A percentile compares a stretch with the other conserved stretches of the same genome.
phyloP scores from a whole-genome alignment of 306 rosid species.

The Sophora flavescens region DNA sequence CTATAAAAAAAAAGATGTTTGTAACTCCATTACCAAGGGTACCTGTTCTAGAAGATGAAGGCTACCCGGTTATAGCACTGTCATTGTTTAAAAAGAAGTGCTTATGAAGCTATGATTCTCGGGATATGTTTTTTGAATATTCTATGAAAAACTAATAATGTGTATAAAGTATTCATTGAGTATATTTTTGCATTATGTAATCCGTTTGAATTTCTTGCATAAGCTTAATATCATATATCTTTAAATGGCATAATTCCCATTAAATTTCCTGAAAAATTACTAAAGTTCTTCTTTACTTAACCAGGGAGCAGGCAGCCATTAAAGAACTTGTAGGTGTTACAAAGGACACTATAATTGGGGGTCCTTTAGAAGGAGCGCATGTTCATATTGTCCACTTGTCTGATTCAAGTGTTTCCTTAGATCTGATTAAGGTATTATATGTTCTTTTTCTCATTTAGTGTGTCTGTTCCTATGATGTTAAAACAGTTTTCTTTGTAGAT shows the following conservation, averaged over 20 bases:
- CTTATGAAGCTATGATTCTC: conserved; percentile 14
- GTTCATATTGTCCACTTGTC: conserved; percentile 96
- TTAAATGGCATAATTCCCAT: conserved; percentile 24
- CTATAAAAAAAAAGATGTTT: too few relatives aligned
- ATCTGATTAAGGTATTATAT: conserved; percentile 76
- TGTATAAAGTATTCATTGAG: conserved; percentile 5
- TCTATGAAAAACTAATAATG: conserved; percentile 15
- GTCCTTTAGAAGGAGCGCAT: conserved; percentile 90
- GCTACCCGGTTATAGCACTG: not conserved
- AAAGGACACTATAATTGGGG: conserved; percentile 75
- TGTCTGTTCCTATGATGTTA: not conserved
- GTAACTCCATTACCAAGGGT: too few relatives aligned
- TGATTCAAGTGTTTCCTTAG: conserved; percentile 81
- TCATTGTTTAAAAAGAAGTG: conserved; percentile 7
- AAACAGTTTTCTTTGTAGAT: not conserved
- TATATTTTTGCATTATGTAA: conserved; percentile 16
- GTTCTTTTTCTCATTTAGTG: conserved; percentile 32
- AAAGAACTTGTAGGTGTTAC: conserved; percentile 75
- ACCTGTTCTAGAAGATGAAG: not conserved
- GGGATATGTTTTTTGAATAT: conserved; percentile 27
- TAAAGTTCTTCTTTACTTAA: conserved; percentile 38
- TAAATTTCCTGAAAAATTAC: conserved; percentile 14
- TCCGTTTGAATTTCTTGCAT: conserved; percentile 22
- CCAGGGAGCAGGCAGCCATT: conserved; percentile 95
- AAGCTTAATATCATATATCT: conserved; percentile 20